These are phyloP conservation scores for Cadophora sp. DNA, from an alignment of 2,329 filamentous ascomycete species.

Conservation along the genomic window DNA sequence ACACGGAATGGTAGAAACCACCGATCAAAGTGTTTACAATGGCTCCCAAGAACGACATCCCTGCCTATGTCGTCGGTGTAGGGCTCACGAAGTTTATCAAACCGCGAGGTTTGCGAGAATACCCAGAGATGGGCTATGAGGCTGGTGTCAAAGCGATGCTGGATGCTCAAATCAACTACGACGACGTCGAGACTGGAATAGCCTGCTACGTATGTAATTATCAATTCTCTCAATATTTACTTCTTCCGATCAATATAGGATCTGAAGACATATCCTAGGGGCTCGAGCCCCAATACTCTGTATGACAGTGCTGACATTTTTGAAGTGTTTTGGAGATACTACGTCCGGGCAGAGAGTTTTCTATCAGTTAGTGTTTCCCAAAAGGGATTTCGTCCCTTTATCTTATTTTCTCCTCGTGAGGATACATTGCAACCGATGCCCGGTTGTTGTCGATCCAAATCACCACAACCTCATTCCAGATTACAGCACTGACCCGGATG, in stretches of 20 bases:
- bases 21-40: background rate
- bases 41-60: background rate
- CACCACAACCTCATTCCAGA: background rate
- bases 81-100: slow-evolving; percentile 99
- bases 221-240: background rate
- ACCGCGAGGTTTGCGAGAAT: slow-evolving; percentile 90
- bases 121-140: slow-evolving; percentile 93
- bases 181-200: slow-evolving; percentile 92
- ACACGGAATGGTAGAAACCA: background rate
- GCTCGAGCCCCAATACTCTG: background rate
- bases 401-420: background rate
- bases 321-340: slow-evolving; percentile 84
- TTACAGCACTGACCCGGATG: background rate
- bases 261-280: background rate
- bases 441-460: background rate
- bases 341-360: slow-evolving; percentile 96
- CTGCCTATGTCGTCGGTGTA: slow-evolving; percentile 86
- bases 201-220: slow-evolving; percentile 76
- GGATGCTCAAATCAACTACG: slow-evolving; percentile 90
- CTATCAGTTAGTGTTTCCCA: slow-evolving; percentile 65
- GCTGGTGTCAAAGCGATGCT: slow-evolving; percentile 62
- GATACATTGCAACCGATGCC: background rate
- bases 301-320: background rate
- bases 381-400: background rate
- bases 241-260: too few relatives aligned